Evolutionary conservation across 495 filamentous ascomycete species (phyloP).

Genomic region (Polyplosphaeria fusca): DNA sequence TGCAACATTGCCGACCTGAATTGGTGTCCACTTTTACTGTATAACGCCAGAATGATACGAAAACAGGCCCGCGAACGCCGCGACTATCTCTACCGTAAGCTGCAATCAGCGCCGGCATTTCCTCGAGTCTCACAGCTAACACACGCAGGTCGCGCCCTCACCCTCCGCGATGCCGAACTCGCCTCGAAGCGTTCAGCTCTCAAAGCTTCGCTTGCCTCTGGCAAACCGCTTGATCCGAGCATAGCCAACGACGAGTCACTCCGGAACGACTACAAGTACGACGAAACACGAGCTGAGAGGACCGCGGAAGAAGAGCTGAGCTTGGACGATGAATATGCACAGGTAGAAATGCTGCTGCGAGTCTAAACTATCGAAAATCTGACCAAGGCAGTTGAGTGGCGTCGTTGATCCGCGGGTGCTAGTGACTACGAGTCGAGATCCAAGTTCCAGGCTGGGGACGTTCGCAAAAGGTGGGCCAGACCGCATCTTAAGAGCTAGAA

Average conservation of each 20-base stretch:
- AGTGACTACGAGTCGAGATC: conserved; percentile 89
- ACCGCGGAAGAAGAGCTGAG: conserved; percentile 64
- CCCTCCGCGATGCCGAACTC: conserved; percentile 87
- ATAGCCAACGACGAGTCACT: conserved; percentile 87
- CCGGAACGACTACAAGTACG: conserved; percentile 88
- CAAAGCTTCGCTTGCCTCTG: conserved; percentile 76
- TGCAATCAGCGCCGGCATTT: too few relatives aligned
- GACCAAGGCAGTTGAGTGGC: conserved; percentile 77
- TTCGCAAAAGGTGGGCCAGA: too few relatives aligned
- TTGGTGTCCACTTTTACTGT: too few relatives aligned
- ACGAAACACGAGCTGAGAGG: conserved; percentile 68
- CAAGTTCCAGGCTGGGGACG: conserved; percentile 74
- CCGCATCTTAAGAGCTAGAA: too few relatives aligned
- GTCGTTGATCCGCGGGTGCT: conserved; percentile 81
- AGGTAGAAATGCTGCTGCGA: too few relatives aligned
- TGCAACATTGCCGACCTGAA: too few relatives aligned
- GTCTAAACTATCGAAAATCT: too few relatives aligned
- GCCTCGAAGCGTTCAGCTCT: conserved; percentile 85
- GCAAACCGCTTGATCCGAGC: conserved; percentile 78
- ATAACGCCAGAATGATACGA: conserved; percentile 3
- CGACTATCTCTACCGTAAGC: conserved; percentile 95
- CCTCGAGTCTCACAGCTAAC: too few relatives aligned
- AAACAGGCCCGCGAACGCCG: conserved; percentile 76
- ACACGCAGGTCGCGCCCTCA: conserved; percentile 63
- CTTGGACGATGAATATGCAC: conserved; percentile 94